phyloP scores from a whole-genome alignment of 2,329 filamentous ascomycete genomes.

The Cercospora sesami region DNA sequence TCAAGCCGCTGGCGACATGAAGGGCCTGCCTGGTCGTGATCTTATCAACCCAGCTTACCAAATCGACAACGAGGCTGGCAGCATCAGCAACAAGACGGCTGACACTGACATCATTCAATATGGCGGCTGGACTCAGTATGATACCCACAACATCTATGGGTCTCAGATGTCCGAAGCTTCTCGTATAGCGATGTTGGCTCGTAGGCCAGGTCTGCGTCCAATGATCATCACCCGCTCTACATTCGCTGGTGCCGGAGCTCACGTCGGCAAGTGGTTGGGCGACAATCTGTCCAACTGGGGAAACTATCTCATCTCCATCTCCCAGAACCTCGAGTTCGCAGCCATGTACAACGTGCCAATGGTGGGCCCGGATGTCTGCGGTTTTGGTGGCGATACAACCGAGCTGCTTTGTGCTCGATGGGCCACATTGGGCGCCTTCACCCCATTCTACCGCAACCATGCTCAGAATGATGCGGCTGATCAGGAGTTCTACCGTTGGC shows the following conservation, averaged over 20 bases:
- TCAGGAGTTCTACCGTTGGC: constrained; percentile 75
- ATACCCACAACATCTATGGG: constrained; percentile 76
- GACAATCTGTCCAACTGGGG: constrained; percentile 53
- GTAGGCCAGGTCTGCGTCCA: constrained; percentile 64
- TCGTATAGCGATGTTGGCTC: constrained; percentile 63
- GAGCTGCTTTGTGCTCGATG: constrained; percentile 73
- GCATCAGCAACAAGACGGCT: constrained; percentile 53
- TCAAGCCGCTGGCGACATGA: constrained; percentile 27
- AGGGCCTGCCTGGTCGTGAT: constrained; percentile 63
- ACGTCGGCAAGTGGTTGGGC: constrained; percentile 63
- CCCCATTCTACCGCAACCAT: constrained; percentile 75
- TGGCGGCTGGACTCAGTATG: constrained; percentile 68
- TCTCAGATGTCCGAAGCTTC: constrained; percentile 71
- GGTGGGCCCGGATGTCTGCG: constrained; percentile 68
- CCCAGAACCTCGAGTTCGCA: constrained; percentile 49
- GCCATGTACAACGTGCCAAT: constrained; percentile 52
- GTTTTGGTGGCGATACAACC: constrained; percentile 67
- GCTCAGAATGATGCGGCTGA: constrained; percentile 54
- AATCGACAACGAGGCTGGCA: constrained; percentile 62
- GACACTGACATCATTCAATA: constrained; percentile 67
- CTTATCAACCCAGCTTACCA: constrained; percentile 65
- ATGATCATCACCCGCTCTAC: constrained; percentile 74
- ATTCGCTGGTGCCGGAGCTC: constrained; percentile 67
- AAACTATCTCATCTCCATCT: constrained; percentile 47
- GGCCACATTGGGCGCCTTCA: constrained; percentile 71